A percentile compares a stretch with the other conserved stretches of the same genome.
Evolutionary conservation across 345 rosid genomes (phyloP).

Genomic region (Melaleuca alternifolia): DNA sequence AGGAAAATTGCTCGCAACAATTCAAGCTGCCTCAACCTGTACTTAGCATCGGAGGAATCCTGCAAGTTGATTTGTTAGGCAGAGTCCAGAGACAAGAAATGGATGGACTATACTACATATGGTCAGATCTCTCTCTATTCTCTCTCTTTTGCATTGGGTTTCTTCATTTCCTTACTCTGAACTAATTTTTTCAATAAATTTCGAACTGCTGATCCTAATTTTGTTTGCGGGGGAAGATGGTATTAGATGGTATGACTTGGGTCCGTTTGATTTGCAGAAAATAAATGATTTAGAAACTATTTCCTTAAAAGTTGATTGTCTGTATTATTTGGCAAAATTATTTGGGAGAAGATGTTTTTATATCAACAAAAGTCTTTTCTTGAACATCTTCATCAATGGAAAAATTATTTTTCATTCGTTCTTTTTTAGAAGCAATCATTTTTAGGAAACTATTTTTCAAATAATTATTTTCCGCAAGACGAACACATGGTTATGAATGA

Average conservation of each 20-base stretch:
- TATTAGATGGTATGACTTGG: background rate
- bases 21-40: constrained; percentile 24
- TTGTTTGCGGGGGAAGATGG: background rate
- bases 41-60: constrained; percentile 15
- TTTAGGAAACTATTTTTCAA: background rate
- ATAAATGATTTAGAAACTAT: background rate
- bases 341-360: background rate
- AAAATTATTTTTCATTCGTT: background rate
- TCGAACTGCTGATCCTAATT: background rate
- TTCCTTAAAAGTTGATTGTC: background rate
- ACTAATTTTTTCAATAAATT: background rate
- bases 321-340: background rate
- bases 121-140: constrained; percentile 1
- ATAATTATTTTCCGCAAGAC: background rate
- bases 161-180: background rate
- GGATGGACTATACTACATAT: constrained; percentile 16
- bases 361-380: background rate
- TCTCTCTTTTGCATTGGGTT: background rate
- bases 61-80: constrained; percentile 20
- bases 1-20: constrained; percentile 18
- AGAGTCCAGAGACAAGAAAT: constrained; percentile 25
- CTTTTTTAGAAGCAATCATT: background rate
- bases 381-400: background rate
- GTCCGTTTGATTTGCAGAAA: background rate
- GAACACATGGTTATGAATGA: background rate